Base-by-base conservation (phyloP, 306 rosid species). In the Rubus idaeus region DNA sequence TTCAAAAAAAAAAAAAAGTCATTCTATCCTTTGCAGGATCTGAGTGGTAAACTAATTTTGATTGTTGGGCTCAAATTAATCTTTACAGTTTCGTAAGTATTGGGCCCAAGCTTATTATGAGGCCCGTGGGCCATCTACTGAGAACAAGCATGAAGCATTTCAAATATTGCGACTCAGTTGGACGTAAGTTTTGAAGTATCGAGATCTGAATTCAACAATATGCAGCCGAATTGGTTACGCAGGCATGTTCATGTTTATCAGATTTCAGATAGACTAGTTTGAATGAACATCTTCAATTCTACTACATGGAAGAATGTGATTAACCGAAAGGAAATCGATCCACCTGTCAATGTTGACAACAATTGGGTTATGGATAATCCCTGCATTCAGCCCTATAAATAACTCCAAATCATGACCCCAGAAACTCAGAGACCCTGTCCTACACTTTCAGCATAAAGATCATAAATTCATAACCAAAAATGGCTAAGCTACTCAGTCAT, bases 401-500 rank as follows among this genome's bases (percentile, higher is more conserved):
- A 67, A 18, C 65, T 35, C 10, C 62, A 44, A 16, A 39, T 35
- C 52, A 53, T 0, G 10, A 10, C 56, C 39, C 50, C 30, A 5
- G 42, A 60, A 35, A 35, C 51, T 26, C 77, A 39, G 13, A 63
- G 8, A 64, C 26, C 35, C 26, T 7, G 41, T 37, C 42, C 51
- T 40, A 47, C 77, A 50, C 16, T 26, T 68, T 6, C 10, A 17
- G 39, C 18, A 6, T 26, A 7, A 46, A 52, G 60, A 21, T 10
- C 63, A 60, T 2, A 30, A 35, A 3, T 12, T 30, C 67, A 52
- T 10, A 70, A 39, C 51, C 16, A 37, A 20, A 67, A 58, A 75
- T 68, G 77, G 80, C 73, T 41, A 80, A 60, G 76, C 72, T 71
- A n/a, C n/a, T n/a, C n/a, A n/a, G n/a, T n/a, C n/a, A n/a, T n/a